Evolutionary conservation across 2,329 filamentous ascomycete species (phyloP), one percentile per base, ranked within the genome.

Genomic region (Apiospora sp.): DNA sequence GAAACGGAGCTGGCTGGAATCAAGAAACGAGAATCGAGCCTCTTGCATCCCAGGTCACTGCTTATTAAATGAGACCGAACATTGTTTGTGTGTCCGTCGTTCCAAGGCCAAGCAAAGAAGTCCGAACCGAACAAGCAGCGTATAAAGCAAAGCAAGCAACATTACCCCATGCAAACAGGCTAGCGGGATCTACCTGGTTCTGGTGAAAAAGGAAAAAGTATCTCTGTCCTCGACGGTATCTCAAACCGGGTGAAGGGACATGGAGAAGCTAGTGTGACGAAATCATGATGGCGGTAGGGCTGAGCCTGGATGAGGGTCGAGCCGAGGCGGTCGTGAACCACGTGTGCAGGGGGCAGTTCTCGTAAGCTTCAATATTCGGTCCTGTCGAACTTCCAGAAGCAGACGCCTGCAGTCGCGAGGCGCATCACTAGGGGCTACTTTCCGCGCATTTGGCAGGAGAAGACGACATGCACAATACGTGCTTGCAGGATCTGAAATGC

Each of bases 381-480:
- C 19, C 34, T 37, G 22, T 22, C n/a, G 34, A 41, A 64, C 34
- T 41, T 64, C 58, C 58, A 64, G 58, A 64, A 64, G 58, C 58
- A 64, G 58, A 64, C 34, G 34, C 58, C 41, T 64, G 58, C 34
- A 64, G 58, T 64, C 19, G 34, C 34, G 58, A 64, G 58, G 58
- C 58, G 58, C 58, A 64, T n/a, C 58, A 41, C 58, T 41, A 64
- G 58, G 13, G 58, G 58, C 58, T 64, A 64, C 58, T 41, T 64
- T 19, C 58, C 58, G 58, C 34, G 34, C 51, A 58, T 27, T 41
- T 41, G 58, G 58, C 58, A 64, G 34, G 19, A 64, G 58, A n/a
- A 64, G 58, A 41, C 34, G 58, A 37, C 34, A 64, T 41, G 58
- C 37, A 41, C 37, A 41, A 41, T 49, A 49, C 48, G 24, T 37